These are phyloP conservation scores for Claviceps sp. DNA, from an alignment of 2,329 filamentous ascomycete genomes.

Conservation along the genomic window DNA sequence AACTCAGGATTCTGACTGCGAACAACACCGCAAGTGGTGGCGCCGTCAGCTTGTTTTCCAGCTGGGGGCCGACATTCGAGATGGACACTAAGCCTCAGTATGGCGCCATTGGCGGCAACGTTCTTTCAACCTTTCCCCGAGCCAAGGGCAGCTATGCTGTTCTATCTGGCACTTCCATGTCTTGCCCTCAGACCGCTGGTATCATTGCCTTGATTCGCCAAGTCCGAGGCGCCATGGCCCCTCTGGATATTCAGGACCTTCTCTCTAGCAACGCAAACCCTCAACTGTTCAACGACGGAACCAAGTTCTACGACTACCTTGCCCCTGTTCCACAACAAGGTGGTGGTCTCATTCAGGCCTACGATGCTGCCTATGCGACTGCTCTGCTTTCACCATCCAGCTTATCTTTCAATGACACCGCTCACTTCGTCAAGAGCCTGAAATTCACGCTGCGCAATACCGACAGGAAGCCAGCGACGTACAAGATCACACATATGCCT, in stretches of 20 bases:
- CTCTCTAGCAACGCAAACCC: conserved; percentile 37
- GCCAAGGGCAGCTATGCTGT: conserved; percentile 35
- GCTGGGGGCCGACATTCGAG: conserved; percentile 50
- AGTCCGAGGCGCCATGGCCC: conserved; percentile 36
- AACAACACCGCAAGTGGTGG: conserved; percentile 28
- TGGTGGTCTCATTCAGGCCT: conserved; percentile 44
- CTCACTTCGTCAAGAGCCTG: conserved; percentile 34
- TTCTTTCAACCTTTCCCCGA: conserved; percentile 42
- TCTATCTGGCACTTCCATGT: conserved; percentile 47
- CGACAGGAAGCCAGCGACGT: conserved; percentile 33
- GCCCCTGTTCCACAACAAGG: conserved; percentile 49
- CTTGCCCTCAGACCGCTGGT: conserved; percentile 41
- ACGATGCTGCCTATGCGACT: conserved; percentile 41
- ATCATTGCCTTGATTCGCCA: conserved; percentile 40
- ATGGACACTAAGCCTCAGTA: conserved; percentile 42
- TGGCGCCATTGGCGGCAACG: conserved; percentile 41
- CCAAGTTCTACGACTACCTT: conserved; percentile 22
- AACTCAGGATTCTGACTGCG: conserved; percentile 15
- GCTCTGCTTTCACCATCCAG: conserved; percentile 41
- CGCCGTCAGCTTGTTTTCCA: conserved; percentile 37
- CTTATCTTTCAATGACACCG: conserved; percentile 51
- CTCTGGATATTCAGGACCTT: conserved; percentile 33
- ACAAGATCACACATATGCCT: conserved; percentile 35
- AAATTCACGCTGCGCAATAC: conserved; percentile 45
- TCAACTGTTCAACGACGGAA: conserved; percentile 33